Evolutionary conservation across 176 grass and related monocot species (phyloP), one percentile per base, ranked within the genome.

Genomic region (Oryza meridionalis): DNA sequence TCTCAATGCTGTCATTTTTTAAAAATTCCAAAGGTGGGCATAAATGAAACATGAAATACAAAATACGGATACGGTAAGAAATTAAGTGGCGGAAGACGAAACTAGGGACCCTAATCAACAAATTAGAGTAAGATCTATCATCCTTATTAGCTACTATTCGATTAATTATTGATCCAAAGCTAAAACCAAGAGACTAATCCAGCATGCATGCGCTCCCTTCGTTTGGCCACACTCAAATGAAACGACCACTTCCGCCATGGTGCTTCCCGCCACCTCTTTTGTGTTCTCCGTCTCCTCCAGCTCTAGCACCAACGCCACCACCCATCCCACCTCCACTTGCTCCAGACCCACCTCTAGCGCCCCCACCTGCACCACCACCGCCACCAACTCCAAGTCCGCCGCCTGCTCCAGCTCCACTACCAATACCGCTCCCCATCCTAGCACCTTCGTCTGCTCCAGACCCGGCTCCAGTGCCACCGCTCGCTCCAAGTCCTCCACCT

Each of bases 201-300:
- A 51, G 15, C 14, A 51, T 11, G 16, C 32, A 38, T 4, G 46
- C 13, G 7, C 2, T 1, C 0, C 3, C 3, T 24, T 71, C 26
- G 46, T 2, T 40, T 43, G 26, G 47, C 49, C 15, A 7, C 17
- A 3, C 19, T 58, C 19, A 77, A 16, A 72, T 55, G 17, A 78
- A 70, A 72, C 47, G 53, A 1, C 7, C 58, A 42, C 24, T 43
- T 29, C 76, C 45, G 1, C 61, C 46, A 1, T 63, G 64, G 33
- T 78, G 32, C 49, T 88, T 79, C 7, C 80, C 73, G 11, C 73
- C 63, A 69, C 37, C 38, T 6, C 75, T 51, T 1, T 16, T 89
- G 0, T 19, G 67, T 2, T 7, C 59, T 0, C 69, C 31, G 17
- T 19, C 53, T 2, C 19, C 14, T 2, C 86, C 37, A 1, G 0